Base-by-base conservation (phyloP, 2,329 filamentous ascomycete species). In the Emmonsiellopsis sp. region DNA sequence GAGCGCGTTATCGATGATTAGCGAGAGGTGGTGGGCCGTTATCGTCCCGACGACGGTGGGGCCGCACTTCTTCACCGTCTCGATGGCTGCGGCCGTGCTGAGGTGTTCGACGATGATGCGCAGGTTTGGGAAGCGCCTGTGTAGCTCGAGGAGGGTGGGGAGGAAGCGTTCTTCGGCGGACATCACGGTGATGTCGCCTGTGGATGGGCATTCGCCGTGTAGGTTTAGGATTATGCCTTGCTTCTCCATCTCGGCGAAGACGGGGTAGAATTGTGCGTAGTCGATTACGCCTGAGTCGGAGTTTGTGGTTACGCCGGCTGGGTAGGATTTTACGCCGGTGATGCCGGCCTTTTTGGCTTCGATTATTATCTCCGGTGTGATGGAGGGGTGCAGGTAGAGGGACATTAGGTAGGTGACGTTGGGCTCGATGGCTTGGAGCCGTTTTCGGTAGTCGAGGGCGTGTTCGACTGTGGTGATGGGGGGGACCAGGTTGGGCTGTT, bases 201-300 rank as follows among this genome's bases (percentile, higher is more conserved):
- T 75, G 1, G 78, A 77, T 0, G 83, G 85, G n/a, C 85, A 82
- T 72, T 96, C 92, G 59, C 91, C 92, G 68, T 97, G 91, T n/a
- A 97, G 76, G 72, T 96, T 96, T 42, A 94, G 78, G n/a, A 94
- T 80, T 66, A 95, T 76, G 60, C 85, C 83, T 60, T 90, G 82
- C 55, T 84, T 74, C 67, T 95, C 86, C 91, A 97, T 96, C 59
- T 88, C 87, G n/a, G 79, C 80, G 65, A 97, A 95, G 11, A 92
- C 87, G 5, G 73, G 71, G 54, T 74, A 75, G 60, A 74, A 73
- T 13, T 66, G 59, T 7, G 68, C 66, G 54, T 73, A 73, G 58
- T 74, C 71, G 42, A 73, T 62, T 2, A 76, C 73, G 4, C 74
- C 74, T 7, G 71, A 67, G 37, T 76, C 75, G 3, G 79, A 83